A percentile compares a stretch with the other conserved stretches of the same genome.
phyloP scores from a whole-genome alignment of 139 green algal species.

The Parachlorella kessleri region DNA sequence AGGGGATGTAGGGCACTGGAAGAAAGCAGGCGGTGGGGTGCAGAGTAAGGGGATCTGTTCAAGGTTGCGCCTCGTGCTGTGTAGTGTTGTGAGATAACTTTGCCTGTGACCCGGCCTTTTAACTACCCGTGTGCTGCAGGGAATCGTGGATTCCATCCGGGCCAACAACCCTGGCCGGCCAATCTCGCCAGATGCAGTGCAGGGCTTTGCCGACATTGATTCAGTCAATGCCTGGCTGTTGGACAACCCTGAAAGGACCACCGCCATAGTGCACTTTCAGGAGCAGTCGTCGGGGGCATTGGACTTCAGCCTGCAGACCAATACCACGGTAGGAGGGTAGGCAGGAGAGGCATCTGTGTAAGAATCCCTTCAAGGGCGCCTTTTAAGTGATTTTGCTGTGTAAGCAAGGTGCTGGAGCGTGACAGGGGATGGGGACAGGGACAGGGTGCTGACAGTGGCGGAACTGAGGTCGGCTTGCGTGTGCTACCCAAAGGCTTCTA shows the following conservation, averaged over 20 bases:
- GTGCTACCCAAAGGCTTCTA: no score
- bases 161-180: constrained; percentile 57
- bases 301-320: constrained; percentile 83
- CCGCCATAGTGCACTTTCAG: constrained; percentile 69
- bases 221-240: constrained; percentile 74
- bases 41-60: no score
- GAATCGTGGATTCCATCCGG: constrained; percentile 60
- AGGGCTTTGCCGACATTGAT: constrained; percentile 53
- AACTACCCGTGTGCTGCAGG: constrained; percentile 35
- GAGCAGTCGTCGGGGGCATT: not conserved
- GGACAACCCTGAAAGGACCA: constrained; percentile 61
- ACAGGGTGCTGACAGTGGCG: no score
- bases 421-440: no score
- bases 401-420: no score
- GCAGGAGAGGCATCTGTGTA: no score
- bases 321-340: constrained; percentile 72
- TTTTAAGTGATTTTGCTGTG: no score
- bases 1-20: no score
- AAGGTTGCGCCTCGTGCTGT: no score
- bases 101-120: not conserved
- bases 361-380: no score
- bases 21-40: no score
- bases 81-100: not conserved
- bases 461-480: no score
- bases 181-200: constrained; percentile 56